Base-by-base conservation (phyloP, 129 eudicot genomes). In the Lactuca saligna region DNA sequence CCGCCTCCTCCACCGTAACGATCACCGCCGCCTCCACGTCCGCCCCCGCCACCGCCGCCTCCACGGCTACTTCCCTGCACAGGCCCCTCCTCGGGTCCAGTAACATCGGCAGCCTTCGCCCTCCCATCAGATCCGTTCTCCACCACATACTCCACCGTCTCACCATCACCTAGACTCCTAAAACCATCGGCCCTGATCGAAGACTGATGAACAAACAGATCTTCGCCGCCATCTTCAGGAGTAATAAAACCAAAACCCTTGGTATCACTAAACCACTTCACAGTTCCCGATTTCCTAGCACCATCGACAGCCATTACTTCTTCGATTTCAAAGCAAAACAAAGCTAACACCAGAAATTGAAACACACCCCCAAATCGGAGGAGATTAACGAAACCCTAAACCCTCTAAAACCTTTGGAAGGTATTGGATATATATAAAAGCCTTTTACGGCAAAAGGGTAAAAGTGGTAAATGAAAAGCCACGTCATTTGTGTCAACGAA, bases 151-250 rank as follows among this genome's bases (percentile, higher is more conserved):
- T 89, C 97, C 3, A 89, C 97, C 8, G 78, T 55, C 72, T 89
- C 97, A 2, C 90, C 90, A 6, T 86, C 98, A 0, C 89, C 91
- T 11, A 92, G 79, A 73, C 91, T 86, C 3, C 98, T 84, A 61
- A 84, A 92, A 2, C 95, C 96, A 0, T 89, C 96, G 1, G 96
- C 50, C 29, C 81, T 83, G 69, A 92, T 92, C 9, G 91, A 82
- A 1, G 91, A 82, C 29, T 92, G 96, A 31, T 92, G 96, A 44
- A 88, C 96, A 25, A 92, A 91, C 9, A 91, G 86, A 80, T 88
- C 96, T 0, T 88, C 96, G 53, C 84, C 63, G 7, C 97, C 97
- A 11, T 91, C 87, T 0, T 79, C 75, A 0, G 96, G 97, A 2
- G 76, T 77, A 4, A 77, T 77, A 60, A 77, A 77, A 7, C 81